A percentile compares a stretch with the other conserved stretches of the same genome.
Conservation (phyloP, 202 grass and related monocot species). For the Bolboschoenoplectus hybrid region DNA sequence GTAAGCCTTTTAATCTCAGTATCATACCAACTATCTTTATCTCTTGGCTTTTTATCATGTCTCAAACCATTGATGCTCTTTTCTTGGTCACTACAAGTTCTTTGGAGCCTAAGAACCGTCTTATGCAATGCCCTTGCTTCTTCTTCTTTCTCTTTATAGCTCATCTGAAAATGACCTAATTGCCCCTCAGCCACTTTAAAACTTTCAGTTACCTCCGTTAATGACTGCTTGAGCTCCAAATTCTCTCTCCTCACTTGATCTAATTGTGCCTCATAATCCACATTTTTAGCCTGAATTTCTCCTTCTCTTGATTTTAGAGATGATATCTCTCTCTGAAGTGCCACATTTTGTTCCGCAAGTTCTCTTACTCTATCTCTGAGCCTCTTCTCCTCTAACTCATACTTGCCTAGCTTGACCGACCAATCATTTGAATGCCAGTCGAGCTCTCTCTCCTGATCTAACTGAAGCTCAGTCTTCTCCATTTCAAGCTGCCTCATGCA, state of each 20-base stretch:
- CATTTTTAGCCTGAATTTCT: slow-evolving; percentile 49
- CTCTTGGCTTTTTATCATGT: slow-evolving; percentile 49
- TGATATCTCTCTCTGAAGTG: slow-evolving; percentile 80
- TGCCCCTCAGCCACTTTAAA: slow-evolving; percentile 48
- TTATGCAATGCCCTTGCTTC: slow-evolving; percentile 56
- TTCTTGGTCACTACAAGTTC: slow-evolving; percentile 65
- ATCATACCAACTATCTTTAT: slow-evolving; percentile 49
- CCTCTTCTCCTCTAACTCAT: slow-evolving; percentile 83
- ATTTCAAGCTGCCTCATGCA: slow-evolving; percentile 65
- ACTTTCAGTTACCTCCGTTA: slow-evolving; percentile 48
- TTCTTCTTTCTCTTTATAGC: slow-evolving; percentile 65
- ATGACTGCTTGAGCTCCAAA: slow-evolving; percentile 46
- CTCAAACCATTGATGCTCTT: slow-evolving; percentile 74
- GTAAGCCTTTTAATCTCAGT: slow-evolving; percentile 74
- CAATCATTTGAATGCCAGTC: slow-evolving; percentile 76
- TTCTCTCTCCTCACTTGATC: slow-evolving; percentile 50
- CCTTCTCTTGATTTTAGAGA: slow-evolving; percentile 50
- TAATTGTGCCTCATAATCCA: slow-evolving; percentile 51
- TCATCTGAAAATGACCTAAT: slow-evolving; percentile 48
- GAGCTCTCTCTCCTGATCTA: slow-evolving; percentile 57
- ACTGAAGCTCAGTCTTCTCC: slow-evolving; percentile 63
- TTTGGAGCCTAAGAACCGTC: slow-evolving; percentile 69
- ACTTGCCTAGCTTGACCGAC: slow-evolving; percentile 58
- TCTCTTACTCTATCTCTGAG: slow-evolving; percentile 72
- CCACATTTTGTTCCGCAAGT: slow-evolving; percentile 90